A percentile compares a stretch with the other conserved stretches of the same genome.
phyloP scores from a whole-genome alignment of 208 protist species.

The Crithidia brevicula region DNA sequence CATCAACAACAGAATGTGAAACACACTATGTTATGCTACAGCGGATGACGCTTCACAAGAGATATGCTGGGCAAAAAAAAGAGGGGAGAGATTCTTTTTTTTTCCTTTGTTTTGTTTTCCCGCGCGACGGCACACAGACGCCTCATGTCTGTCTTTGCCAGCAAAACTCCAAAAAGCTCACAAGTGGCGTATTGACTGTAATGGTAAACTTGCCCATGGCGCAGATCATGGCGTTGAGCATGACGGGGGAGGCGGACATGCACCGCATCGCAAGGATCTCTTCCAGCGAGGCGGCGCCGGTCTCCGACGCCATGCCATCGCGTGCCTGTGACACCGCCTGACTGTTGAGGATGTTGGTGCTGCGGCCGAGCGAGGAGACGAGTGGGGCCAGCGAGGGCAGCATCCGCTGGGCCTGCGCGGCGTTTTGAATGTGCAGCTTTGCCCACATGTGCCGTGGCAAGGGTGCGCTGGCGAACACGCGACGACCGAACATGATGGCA shows the following conservation, averaged over 20 bases:
- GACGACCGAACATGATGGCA: constrained; percentile 74
- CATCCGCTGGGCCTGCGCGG: constrained; percentile 55
- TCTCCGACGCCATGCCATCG: constrained; percentile 34
- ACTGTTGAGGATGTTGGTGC: constrained; percentile 30
- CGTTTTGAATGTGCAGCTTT: constrained; percentile 70
- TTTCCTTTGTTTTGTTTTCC: neutral
- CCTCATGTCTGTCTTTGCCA: neutral
- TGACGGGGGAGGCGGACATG: neutral
- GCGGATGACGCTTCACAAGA: too few relatives aligned
- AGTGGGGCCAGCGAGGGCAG: constrained; percentile 69
- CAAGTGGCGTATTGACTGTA: constrained; percentile 27
- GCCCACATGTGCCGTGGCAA: constrained; percentile 76
- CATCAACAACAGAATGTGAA: too few relatives aligned
- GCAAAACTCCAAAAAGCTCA: constrained; percentile 20
- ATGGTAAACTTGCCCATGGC: constrained; percentile 13
- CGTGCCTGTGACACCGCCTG: constrained; percentile 28
- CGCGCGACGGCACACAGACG: too few relatives aligned
- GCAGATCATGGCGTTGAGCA: constrained; percentile 14
- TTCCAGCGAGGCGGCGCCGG: constrained; percentile 12
- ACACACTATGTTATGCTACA: too few relatives aligned
- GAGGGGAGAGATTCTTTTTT: neutral
- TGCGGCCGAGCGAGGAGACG: constrained; percentile 18
- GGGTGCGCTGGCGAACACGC: constrained; percentile 77
- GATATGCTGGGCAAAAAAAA: too few relatives aligned
- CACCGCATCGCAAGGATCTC: constrained; percentile 14